phyloP scores from a whole-genome alignment of 1,284 basidiomycete genomes.

The Meripilus lineatus region DNA sequence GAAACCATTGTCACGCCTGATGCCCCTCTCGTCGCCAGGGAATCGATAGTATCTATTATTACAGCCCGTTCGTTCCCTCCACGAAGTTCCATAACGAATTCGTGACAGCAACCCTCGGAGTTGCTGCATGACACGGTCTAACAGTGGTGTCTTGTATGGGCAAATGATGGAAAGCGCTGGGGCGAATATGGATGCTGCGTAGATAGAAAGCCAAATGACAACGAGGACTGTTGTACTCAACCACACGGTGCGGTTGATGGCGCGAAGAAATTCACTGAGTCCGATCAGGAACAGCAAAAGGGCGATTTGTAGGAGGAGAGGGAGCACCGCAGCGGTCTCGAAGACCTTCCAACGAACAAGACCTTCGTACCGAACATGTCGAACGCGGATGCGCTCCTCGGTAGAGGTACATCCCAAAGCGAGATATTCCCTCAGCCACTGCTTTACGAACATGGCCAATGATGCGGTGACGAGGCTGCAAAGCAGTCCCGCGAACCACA shows the following conservation, averaged over 20 bases:
- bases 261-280: constrained; percentile 31
- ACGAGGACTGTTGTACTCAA: constrained; percentile 28
- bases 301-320: constrained; percentile 35
- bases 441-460: too few relatives aligned
- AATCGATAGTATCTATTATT: not conserved
- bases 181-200: not conserved
- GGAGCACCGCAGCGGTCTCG: constrained; percentile 33
- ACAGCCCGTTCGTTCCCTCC: not conserved
- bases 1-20: not conserved
- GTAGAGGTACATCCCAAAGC: constrained; percentile 29
- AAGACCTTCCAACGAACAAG: constrained; percentile 31
- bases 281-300: constrained; percentile 37
- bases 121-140: too few relatives aligned
- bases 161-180: not conserved
- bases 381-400: constrained; percentile 34
- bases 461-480: constrained; percentile 13
- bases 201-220: constrained; percentile 14
- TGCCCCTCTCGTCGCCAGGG: not conserved
- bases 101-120: too few relatives aligned
- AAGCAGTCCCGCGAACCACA: constrained; percentile 15
- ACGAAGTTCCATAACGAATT: not conserved
- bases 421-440: constrained; percentile 19
- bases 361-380: constrained; percentile 32
- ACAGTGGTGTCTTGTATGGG: not conserved
- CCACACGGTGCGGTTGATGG: constrained; percentile 28